Evolutionary conservation across 257 asterid genomes (phyloP).

Genomic region (Nicotiana obtusifolia): DNA sequence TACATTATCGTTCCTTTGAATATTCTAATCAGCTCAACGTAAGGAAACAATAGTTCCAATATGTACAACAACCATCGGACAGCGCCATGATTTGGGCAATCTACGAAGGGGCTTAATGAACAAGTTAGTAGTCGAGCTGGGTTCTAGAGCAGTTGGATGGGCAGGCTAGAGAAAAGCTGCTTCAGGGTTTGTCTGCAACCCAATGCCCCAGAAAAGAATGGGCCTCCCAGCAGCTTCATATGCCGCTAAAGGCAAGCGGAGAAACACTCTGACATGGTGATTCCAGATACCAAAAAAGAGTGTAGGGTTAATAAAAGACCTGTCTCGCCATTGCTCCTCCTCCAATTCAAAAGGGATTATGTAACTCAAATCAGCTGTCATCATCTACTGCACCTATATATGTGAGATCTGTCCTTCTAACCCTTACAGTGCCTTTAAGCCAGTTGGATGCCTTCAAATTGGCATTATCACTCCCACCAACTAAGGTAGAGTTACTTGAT

Average conservation of each 20-base stretch:
- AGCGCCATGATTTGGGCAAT: slow-evolving; percentile 30
- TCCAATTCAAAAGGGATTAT: slow-evolving; percentile 17
- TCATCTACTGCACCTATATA: slow-evolving; percentile 85
- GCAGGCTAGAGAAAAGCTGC: slow-evolving; percentile 17
- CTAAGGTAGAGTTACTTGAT: slow-evolving; percentile 40
- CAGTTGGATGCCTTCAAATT: slow-evolving; percentile 65
- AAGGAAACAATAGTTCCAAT: slow-evolving; percentile 30
- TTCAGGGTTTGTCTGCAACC: slow-evolving; percentile 8
- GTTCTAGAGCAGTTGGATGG: slow-evolving; percentile 23
- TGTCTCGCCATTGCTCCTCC: slow-evolving; percentile 14
- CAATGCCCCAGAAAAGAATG: slow-evolving; percentile 39
- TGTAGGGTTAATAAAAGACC: slow-evolving; percentile 8
- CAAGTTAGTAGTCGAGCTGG: slow-evolving; percentile 51
- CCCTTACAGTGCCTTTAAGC: slow-evolving; percentile 82
- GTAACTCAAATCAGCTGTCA: slow-evolving; percentile 57
- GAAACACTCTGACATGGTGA: slow-evolving; percentile 13
- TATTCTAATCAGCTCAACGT: slow-evolving; percentile 34
- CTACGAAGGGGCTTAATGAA: slow-evolving; percentile 29
- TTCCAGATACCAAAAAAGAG: slow-evolving; percentile 9
- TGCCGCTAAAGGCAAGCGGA: slow-evolving; percentile 22
- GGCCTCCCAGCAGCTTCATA: slow-evolving; percentile 35
- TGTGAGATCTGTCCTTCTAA: slow-evolving; percentile 77
- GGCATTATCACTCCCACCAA: slow-evolving; percentile 48
- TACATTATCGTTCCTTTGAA: slow-evolving; percentile 40
- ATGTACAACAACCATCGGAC: slow-evolving; percentile 50